phyloP scores from a whole-genome alignment of 2,329 filamentous ascomycete species.

The Albophoma yamanashiensis region DNA sequence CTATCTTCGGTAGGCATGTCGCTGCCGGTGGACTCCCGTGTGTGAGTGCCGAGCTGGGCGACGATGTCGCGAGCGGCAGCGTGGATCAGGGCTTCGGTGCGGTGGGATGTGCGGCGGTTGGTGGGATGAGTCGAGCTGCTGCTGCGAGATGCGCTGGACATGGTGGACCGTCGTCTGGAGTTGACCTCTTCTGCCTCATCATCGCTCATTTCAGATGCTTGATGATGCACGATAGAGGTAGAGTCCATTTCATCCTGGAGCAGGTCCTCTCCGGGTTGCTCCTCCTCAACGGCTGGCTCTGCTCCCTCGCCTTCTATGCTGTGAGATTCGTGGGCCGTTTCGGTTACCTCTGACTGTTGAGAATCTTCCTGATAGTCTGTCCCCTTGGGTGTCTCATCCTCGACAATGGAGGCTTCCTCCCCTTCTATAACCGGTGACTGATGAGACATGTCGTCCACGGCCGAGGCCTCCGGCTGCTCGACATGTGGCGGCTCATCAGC shows the following conservation, averaged over 20 bases:
- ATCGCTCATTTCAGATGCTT: not conserved
- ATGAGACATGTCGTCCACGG: not conserved
- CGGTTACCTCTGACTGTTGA: not conserved
- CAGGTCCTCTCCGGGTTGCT: not conserved
- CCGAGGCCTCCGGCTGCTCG: not conserved
- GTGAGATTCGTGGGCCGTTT: not conserved
- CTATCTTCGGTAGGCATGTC: conserved; percentile 6
- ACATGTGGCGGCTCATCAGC: not conserved
- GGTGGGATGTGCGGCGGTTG: conserved; percentile 27
- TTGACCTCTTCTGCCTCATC: not conserved
- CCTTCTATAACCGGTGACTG: not conserved
- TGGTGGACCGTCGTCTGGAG: conserved; percentile 9
- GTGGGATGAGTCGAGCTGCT: conserved; percentile 11
- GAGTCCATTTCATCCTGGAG: not conserved
- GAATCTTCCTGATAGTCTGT: not conserved
- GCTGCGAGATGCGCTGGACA: conserved; percentile 10
- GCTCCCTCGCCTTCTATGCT: not conserved
- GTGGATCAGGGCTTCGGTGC: conserved; percentile 42
- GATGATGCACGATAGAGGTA: not conserved
- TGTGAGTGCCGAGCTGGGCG: conserved; percentile 29
- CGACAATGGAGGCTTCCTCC: not conserved
- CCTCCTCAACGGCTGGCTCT: not conserved
- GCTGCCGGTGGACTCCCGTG: not conserved
- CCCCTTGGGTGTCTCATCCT: not conserved
- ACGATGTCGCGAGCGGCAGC: conserved; percentile 41